A percentile compares a stretch with the other conserved stretches of the same genome.
Evolutionary conservation across 2,329 filamentous ascomycete species (phyloP).

Genomic region (Neofusicoccum ribis): DNA sequence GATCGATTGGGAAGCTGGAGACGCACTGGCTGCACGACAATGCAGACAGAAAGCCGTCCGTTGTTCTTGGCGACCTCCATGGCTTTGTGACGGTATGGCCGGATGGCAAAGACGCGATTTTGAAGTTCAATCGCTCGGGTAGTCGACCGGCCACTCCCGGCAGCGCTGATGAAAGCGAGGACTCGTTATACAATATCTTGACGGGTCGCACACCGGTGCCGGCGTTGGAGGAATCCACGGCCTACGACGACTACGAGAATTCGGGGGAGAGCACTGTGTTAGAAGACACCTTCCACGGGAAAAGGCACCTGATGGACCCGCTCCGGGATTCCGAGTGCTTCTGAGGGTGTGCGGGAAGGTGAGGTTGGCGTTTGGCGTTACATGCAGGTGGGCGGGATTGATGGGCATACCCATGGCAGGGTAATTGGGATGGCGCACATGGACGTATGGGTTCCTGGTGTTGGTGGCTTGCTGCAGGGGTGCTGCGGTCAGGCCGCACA

Average conservation of each 20-base stretch:
- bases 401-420: neutral
- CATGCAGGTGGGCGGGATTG: neutral
- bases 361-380: conserved; percentile 3
- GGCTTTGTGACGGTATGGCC: conserved; percentile 17
- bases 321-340: conserved; percentile 18
- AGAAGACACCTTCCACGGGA: conserved; percentile 14
- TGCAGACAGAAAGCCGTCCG: conserved; percentile 30
- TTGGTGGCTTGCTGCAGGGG: conserved; percentile 13
- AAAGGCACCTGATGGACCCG: conserved; percentile 20
- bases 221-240: conserved; percentile 25
- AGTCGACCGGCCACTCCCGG: conserved; percentile 27
- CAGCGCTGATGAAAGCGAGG: conserved; percentile 42
- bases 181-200: conserved; percentile 50
- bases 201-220: conserved; percentile 48
- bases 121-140: conserved; percentile 26
- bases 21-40: conserved; percentile 25
- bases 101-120: conserved; percentile 28
- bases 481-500: conserved; percentile 5
- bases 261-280: conserved; percentile 26
- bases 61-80: neutral
- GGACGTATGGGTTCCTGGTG: conserved; percentile 1
- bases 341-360: neutral
- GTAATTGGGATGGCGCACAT: neutral
- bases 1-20: neutral
- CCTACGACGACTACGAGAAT: conserved; percentile 26